Evolutionary conservation across 495 filamentous ascomycete species (phyloP).

Genomic region (Penicillium tannophilum): DNA sequence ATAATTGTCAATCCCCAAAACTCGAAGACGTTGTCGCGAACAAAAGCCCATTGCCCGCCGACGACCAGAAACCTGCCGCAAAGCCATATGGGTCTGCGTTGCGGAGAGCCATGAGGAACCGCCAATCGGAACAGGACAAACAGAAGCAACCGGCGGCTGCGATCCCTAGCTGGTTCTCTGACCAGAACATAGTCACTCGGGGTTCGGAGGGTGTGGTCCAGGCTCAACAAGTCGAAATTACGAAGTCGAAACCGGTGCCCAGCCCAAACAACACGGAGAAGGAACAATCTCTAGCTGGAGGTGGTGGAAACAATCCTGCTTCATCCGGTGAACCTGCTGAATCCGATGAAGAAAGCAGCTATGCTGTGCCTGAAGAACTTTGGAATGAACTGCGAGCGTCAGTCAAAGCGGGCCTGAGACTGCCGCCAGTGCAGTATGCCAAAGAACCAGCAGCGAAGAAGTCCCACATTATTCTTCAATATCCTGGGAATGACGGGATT

Average conservation of each 20-base stretch:
- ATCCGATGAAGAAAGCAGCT: conserved; percentile 22
- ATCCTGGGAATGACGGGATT: conserved; percentile 59
- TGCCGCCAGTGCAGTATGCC: conserved; percentile 44
- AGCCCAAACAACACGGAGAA: conserved; percentile 12
- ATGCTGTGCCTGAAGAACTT: conserved; percentile 37
- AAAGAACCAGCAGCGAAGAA: conserved; percentile 56
- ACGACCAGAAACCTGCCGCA: conserved; percentile 24
- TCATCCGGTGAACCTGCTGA: conserved; percentile 13
- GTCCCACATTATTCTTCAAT: conserved; percentile 66
- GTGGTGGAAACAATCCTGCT: conserved; percentile 25
- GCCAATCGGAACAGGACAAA: conserved; percentile 18
- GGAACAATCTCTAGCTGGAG: neutral
- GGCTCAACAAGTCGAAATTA: conserved; percentile 30
- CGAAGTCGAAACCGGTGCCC: conserved; percentile 14
- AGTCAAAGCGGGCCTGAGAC: conserved; percentile 42
- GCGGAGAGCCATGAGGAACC: conserved; percentile 43
- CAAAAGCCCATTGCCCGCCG: conserved; percentile 15
- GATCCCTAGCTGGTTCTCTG: conserved; percentile 44
- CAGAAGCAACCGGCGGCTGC: conserved; percentile 20
- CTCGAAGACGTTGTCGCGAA: conserved; percentile 18
- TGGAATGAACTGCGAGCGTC: conserved; percentile 47
- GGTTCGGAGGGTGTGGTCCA: conserved; percentile 9
- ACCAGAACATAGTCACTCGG: conserved; percentile 37
- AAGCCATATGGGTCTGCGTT: conserved; percentile 45
- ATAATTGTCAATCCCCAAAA: conserved; percentile 28